Percentiles rank a stretch among this genome's conserved stretches.
These are phyloP conservation scores for Sarocladium brachiariae DNA, from an alignment of 2,329 filamentous ascomycete genomes.

Conservation along the genomic window DNA sequence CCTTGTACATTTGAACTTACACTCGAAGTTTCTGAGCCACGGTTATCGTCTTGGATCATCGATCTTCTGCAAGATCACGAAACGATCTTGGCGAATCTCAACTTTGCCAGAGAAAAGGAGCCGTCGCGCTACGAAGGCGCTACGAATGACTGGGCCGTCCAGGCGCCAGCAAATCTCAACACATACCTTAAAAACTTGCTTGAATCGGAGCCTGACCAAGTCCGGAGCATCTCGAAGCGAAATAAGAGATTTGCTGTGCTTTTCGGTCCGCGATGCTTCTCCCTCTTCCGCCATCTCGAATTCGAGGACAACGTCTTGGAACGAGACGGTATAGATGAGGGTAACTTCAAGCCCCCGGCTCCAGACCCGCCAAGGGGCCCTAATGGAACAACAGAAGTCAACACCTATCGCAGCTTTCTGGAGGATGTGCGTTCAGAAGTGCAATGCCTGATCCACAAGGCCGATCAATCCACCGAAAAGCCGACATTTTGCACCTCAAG, in stretches of 20 bases:
- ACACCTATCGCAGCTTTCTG: constrained; percentile 38
- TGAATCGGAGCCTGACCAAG: constrained; percentile 27
- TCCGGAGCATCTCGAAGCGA: constrained; percentile 43
- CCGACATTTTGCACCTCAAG: constrained; percentile 23
- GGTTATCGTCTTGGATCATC: constrained; percentile 36
- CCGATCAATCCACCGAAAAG: constrained; percentile 23
- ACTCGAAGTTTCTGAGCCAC: constrained; percentile 43
- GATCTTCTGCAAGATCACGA: constrained; percentile 37
- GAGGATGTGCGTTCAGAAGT: constrained; percentile 44
- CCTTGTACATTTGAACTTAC: constrained; percentile 35
- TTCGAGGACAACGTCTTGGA: constrained; percentile 32
- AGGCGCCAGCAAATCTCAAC: constrained; percentile 39
- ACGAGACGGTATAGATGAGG: constrained; percentile 32
- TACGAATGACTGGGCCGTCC: constrained; percentile 30
- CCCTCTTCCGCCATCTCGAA: constrained; percentile 42
- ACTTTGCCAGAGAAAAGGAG: constrained; percentile 34
- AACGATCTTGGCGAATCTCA: constrained; percentile 34
- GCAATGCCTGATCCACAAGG: constrained; percentile 34
- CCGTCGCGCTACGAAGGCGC: constrained; percentile 40
- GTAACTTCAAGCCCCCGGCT: constrained; percentile 27
- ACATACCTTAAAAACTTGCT: constrained; percentile 46
- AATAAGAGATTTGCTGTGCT: constrained; percentile 51
- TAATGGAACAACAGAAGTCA: constrained; percentile 28
- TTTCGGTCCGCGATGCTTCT: constrained; percentile 43
- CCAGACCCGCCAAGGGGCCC: constrained; percentile 27